Conservation (phyloP, 441 rosid genomes). For the Adansonia rubrostipa region DNA sequence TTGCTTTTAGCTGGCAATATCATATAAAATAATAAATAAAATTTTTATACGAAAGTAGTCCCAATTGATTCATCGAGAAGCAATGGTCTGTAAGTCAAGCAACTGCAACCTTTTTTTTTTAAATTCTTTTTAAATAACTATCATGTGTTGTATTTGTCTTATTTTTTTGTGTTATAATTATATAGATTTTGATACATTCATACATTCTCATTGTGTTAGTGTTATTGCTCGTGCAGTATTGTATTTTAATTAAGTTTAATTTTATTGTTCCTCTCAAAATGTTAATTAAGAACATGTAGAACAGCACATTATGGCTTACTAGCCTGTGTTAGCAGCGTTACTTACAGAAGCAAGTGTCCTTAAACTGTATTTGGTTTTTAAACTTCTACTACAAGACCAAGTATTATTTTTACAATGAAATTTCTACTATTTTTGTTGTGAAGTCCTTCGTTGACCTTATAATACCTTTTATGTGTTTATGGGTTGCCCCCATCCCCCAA, state of each 20-base stretch:
- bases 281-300: not conserved
- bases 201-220: too few relatives aligned
- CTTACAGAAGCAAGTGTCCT: not conserved
- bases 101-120: too few relatives aligned
- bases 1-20: too few relatives aligned
- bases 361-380: not conserved
- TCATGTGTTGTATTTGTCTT: too few relatives aligned
- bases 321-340: not conserved
- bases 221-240: too few relatives aligned
- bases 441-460: constrained; percentile 11
- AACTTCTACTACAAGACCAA: constrained; percentile 6
- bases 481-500: constrained; percentile 18
- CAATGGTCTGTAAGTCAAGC: too few relatives aligned
- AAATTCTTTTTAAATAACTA: too few relatives aligned
- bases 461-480: constrained; percentile 1
- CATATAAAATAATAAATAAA: not conserved
- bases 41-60: not conserved
- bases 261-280: constrained; percentile 1
- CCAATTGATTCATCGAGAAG: too few relatives aligned
- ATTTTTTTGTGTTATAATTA: too few relatives aligned
- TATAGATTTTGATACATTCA: too few relatives aligned
- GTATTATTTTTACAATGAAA: constrained; percentile 7
- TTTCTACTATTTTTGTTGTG: not conserved
- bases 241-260: not conserved
- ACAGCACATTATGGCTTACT: not conserved